Conservation (phyloP, 257 asterid genomes). For the Penstemon davidsonii region DNA sequence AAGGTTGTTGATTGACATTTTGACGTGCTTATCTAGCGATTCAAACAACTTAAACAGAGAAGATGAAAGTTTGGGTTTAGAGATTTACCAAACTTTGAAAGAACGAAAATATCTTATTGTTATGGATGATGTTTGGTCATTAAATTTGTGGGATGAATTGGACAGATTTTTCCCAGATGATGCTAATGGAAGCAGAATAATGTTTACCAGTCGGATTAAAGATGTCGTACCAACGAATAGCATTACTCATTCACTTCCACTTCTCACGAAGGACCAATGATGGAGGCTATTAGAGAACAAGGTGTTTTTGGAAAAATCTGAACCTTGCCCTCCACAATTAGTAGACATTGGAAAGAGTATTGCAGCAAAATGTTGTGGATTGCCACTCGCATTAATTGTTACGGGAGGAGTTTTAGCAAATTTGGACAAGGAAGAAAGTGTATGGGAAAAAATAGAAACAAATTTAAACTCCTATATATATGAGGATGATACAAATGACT, state of each 20-base stretch:
- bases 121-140: neutral
- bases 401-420: too few relatives aligned
- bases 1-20: slow-evolving; percentile 11
- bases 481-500: too few relatives aligned
- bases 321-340: neutral
- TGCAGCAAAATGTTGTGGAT: neutral
- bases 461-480: too few relatives aligned
- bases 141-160: neutral
- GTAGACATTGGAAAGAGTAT: neutral
- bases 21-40: neutral
- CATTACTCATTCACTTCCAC: neutral
- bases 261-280: neutral
- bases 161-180: too few relatives aligned
- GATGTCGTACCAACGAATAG: neutral
- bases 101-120: neutral
- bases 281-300: neutral
- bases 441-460: too few relatives aligned
- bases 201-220: too few relatives aligned
- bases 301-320: neutral
- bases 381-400: neutral
- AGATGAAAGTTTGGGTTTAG: neutral
- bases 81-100: neutral
- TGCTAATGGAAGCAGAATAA: too few relatives aligned
- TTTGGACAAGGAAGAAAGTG: too few relatives aligned
- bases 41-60: neutral